Conservation (phyloP, 805 yeast genomes). For the Candida gorgasii region DNA sequence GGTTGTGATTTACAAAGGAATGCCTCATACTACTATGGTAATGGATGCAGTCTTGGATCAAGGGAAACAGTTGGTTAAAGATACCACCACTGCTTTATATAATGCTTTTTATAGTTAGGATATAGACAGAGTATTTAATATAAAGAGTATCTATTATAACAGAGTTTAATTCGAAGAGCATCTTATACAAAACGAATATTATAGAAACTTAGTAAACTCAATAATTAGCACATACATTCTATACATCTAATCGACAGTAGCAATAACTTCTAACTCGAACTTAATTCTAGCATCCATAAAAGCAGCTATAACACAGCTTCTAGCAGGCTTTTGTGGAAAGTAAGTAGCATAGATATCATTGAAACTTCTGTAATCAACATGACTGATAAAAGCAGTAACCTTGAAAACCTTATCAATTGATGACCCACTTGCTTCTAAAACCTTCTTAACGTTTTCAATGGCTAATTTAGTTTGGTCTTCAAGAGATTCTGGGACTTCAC, state of each 20-base stretch:
- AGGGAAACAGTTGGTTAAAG: conserved; percentile 33
- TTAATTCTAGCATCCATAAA: conserved; percentile 52
- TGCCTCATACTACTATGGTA: conserved; percentile 52
- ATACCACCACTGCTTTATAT: conserved; percentile 30
- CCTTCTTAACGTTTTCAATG: conserved; percentile 41
- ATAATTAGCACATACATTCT: no score
- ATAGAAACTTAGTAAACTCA: no score
- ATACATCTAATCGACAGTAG: conserved; percentile 43
- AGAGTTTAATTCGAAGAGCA: conserved; percentile 45
- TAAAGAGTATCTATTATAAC: no score
- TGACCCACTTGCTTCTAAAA: conserved; percentile 47
- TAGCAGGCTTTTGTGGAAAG: conserved; percentile 52
- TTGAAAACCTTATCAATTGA: conserved; percentile 48
- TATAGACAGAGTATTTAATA: no score
- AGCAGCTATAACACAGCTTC: conserved; percentile 52
- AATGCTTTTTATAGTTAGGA: conserved; percentile 24
- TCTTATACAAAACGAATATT: no score
- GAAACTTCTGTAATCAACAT: conserved; percentile 41
- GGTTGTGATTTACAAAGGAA: conserved; percentile 39
- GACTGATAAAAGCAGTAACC: conserved; percentile 49
- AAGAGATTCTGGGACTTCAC: conserved; percentile 42
- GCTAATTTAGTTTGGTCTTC: conserved; percentile 49
- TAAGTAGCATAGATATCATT: conserved; percentile 48
- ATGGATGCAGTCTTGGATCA: conserved; percentile 42
- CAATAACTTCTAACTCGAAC: conserved; percentile 55